Conservation (phyloP, 352 stramenopile genomes). For the Phytophthora podocarpi region DNA sequence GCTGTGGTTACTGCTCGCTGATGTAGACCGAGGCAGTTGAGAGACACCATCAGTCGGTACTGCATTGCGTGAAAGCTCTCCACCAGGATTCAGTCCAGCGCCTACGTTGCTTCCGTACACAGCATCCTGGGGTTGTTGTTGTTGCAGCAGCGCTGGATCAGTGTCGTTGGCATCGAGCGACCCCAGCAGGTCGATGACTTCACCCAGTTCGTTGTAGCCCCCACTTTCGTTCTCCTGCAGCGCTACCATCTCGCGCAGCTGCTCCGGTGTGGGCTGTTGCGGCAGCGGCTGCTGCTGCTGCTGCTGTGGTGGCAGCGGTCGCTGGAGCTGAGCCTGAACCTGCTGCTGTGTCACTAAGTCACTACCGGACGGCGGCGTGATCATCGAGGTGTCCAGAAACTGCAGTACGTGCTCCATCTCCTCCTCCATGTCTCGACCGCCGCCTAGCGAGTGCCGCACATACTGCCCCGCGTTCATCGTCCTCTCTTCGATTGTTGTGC, state of each 20-base stretch:
- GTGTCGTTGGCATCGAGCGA: constrained; percentile 73
- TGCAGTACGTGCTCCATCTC: constrained; percentile 75
- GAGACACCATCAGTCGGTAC: not conserved
- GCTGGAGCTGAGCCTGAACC: constrained; percentile 8
- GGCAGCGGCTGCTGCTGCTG: constrained; percentile 15
- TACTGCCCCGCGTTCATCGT: constrained; percentile 21
- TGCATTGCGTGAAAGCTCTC: not conserved
- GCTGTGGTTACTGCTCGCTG: constrained; percentile 43
- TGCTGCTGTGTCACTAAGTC: constrained; percentile 29
- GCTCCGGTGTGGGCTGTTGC: constrained; percentile 22
- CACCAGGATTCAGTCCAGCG: not conserved
- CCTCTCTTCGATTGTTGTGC: not conserved
- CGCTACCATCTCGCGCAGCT: constrained; percentile 31
- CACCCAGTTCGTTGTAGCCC: constrained; percentile 65
- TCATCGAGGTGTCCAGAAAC: constrained; percentile 62
- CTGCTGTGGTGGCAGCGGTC: not conserved
- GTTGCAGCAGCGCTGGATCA: constrained; percentile 24
- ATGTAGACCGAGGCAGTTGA: constrained; percentile 52
- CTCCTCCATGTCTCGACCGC: constrained; percentile 34
- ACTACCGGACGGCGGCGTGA: constrained; percentile 41
- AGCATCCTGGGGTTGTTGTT: constrained; percentile 16
- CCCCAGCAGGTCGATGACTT: constrained; percentile 67
- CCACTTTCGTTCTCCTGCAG: constrained; percentile 50
- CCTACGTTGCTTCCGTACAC: not conserved
- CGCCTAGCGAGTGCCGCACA: constrained; percentile 18